phyloP scores from a whole-genome alignment of 345 rosid species.

The Sapria himalayana region DNA sequence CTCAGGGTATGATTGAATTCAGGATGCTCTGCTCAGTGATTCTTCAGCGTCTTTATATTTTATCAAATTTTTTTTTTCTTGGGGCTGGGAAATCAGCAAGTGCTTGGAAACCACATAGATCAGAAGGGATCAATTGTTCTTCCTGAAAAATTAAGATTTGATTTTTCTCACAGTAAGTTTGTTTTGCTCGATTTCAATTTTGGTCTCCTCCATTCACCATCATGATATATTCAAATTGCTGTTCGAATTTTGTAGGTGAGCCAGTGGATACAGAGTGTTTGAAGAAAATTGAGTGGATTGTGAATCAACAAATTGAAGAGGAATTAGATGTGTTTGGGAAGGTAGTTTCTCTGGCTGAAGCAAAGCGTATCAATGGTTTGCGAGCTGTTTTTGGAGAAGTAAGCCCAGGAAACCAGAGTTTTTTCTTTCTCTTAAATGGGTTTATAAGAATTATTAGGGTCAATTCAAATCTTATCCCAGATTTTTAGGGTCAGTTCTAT shows the following conservation, averaged over 20 bases:
- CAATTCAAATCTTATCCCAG: too few relatives aligned
- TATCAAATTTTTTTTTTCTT: not conserved
- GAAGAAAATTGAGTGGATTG: conserved; percentile 67
- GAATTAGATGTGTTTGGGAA: conserved; percentile 68
- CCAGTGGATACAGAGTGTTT: conserved; percentile 60
- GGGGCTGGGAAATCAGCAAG: conserved; percentile 35
- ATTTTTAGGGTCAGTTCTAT: too few relatives aligned
- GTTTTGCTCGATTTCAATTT: conserved; percentile 3
- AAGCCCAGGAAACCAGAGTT: conserved; percentile 10
- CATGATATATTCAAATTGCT: conserved; percentile 4
- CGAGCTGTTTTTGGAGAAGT: conserved; percentile 99
- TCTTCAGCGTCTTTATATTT: not conserved
- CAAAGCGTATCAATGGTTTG: conserved; percentile 53
- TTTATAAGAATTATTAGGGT: too few relatives aligned
- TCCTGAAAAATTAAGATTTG: conserved; percentile 87
- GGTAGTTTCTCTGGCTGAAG: conserved; percentile 63
- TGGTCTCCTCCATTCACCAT: too few relatives aligned
- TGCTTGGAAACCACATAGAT: conserved; percentile 85
- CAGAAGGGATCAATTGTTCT: conserved; percentile 97
- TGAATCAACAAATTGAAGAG: conserved; percentile 68
- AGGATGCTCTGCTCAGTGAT: not conserved
- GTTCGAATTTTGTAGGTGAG: conserved; percentile 30
- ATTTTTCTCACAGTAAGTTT: conserved; percentile 81
- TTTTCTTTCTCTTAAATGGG: conserved; percentile 6
- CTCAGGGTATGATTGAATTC: conserved; percentile 55